Conservation (phyloP, 805 yeast species). For the Blastobotrys americana region DNA sequence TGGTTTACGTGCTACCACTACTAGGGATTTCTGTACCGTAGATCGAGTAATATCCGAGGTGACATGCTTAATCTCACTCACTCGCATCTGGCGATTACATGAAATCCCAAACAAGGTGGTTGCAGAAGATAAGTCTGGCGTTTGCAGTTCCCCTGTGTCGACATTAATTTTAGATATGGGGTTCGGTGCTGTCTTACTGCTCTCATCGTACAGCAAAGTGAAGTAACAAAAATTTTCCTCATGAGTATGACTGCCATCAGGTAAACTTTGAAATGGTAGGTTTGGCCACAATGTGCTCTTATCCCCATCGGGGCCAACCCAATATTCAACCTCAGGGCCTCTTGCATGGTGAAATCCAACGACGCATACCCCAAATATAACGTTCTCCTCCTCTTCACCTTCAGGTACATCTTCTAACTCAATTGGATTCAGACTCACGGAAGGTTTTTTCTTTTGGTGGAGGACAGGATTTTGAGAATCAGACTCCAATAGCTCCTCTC, state of each 20-base stretch:
- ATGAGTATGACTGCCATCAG: conserved; percentile 91
- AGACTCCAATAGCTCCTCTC: not conserved
- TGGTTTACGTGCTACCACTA: conserved; percentile 79
- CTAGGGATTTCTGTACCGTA: conserved; percentile 85
- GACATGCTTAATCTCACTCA: conserved; percentile 49
- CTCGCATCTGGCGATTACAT: conserved; percentile 76
- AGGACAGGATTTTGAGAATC: not conserved
- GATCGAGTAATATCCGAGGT: conserved; percentile 71
- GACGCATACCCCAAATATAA: conserved; percentile 76
- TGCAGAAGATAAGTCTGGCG: conserved; percentile 35
- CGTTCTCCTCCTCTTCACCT: conserved; percentile 16
- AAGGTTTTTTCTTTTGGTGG: not conserved
- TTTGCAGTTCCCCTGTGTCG: conserved; percentile 35
- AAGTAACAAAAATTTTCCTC: conserved; percentile 92
- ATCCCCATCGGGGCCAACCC: conserved; percentile 50
- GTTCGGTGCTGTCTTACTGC: conserved; percentile 39
- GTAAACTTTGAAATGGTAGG: conserved; percentile 88
- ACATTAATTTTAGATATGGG: conserved; percentile 32
- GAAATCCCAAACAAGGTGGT: conserved; percentile 90
- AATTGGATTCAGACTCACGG: conserved; percentile 9
- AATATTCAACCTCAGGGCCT: conserved; percentile 94
- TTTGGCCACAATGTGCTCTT: conserved; percentile 63
- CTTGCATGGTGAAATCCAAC: conserved; percentile 88
- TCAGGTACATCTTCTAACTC: conserved; percentile 1
- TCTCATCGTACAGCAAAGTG: conserved; percentile 67